These are phyloP conservation scores for Magnusiomyces sp. DNA, from an alignment of 1,139 yeast species.

Conservation along the genomic window DNA sequence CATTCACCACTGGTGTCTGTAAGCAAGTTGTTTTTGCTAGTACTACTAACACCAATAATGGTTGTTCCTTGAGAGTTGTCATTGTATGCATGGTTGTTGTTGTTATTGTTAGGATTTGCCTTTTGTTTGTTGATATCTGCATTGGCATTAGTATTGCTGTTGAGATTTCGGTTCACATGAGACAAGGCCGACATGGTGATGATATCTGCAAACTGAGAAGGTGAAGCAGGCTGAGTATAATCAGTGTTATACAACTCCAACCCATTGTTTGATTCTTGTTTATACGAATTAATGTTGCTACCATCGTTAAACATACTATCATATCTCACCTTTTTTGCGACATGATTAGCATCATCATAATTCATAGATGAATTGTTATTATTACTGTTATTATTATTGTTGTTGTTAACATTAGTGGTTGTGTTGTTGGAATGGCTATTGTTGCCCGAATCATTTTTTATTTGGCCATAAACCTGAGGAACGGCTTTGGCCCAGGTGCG, in stretches of 20 bases:
- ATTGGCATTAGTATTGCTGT: no score
- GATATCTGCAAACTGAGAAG: slow-evolving; percentile 10
- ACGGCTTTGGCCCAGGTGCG: slow-evolving; percentile 12
- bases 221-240: slow-evolving; percentile 6
- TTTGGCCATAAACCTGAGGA: slow-evolving; percentile 5
- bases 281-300: not conserved
- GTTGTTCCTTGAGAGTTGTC: not conserved
- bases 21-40: slow-evolving; percentile 8
- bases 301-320: not conserved
- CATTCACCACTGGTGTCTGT: slow-evolving; percentile 13
- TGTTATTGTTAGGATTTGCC: no score
- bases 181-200: slow-evolving; percentile 4
- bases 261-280: no score
- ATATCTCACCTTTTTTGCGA: not conserved
- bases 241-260: no score
- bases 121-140: no score
- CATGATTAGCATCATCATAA: not conserved
- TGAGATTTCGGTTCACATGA: no score
- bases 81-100: not conserved
- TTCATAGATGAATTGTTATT: not conserved
- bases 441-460: not conserved
- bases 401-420: no score
- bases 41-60: slow-evolving; percentile 5
- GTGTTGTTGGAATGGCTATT: no score
- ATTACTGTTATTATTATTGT: not conserved